Percentiles rank a stretch among this genome's conserved stretches.
These are phyloP conservation scores for Ganoderma resinaceum DNA, from an alignment of 1,284 basidiomycete species.

Conservation along the genomic window DNA sequence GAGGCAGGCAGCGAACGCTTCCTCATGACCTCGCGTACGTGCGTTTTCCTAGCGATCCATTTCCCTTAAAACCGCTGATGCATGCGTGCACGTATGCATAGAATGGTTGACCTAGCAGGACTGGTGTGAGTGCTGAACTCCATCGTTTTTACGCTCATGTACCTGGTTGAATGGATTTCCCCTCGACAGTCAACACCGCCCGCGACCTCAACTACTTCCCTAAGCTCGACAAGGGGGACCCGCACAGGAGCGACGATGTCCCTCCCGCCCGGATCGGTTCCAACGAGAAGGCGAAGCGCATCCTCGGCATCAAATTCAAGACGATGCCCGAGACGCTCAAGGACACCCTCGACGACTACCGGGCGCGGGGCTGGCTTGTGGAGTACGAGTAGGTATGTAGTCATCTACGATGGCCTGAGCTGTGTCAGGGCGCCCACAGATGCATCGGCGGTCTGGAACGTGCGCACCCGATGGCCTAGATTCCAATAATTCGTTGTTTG, in stretches of 20 bases:
- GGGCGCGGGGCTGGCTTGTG: slow-evolving; percentile 22
- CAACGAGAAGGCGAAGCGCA: slow-evolving; percentile 45
- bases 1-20: slow-evolving; percentile 61
- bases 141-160: not conserved
- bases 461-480: too few relatives aligned
- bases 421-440: too few relatives aligned
- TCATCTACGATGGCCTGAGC: too few relatives aligned
- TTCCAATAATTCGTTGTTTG: too few relatives aligned
- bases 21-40: slow-evolving; percentile 44
- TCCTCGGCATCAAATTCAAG: slow-evolving; percentile 54
- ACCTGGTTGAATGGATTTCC: not conserved
- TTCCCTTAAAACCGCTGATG: not conserved
- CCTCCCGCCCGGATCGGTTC: not conserved
- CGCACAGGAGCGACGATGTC: not conserved
- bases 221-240: slow-evolving; percentile 14
- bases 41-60: not conserved
- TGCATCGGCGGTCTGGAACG: too few relatives aligned
- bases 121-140: slow-evolving; percentile 19
- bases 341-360: slow-evolving; percentile 50
- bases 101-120: slow-evolving; percentile 16
- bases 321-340: slow-evolving; percentile 48
- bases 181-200: slow-evolving; percentile 8
- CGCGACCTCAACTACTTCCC: slow-evolving; percentile 13
- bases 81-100: not conserved
- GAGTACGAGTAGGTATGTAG: not conserved